Evolutionary conservation across 208 protist genomes (phyloP), one percentile per base, ranked within the genome.

Genomic region (Acanthamoeba culbertsoni): DNA sequence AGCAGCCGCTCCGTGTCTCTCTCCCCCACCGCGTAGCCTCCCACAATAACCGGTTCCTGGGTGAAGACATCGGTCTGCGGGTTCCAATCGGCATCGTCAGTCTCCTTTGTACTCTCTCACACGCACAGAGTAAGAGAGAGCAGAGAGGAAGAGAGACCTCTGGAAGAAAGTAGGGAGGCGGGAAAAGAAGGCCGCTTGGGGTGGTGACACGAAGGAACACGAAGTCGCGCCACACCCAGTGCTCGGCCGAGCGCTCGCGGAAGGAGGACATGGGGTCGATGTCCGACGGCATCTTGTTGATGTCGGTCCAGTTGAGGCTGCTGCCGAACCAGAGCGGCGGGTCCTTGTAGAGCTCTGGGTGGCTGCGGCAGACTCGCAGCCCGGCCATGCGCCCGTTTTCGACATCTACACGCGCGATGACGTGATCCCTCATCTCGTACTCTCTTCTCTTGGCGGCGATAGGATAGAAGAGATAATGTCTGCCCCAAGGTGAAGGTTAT

Each of bases 231-330:
- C 71, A 82, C 71, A 82, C 71, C 71, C 71, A 82, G 45, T 82
- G 71, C 45, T 82, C 42, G 71, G 71, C 42, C 28, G 71, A 82
- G 0, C 71, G 71, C 71, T 82, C 71, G 23, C 71, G 37, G 23
- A 82, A 82, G 42, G 71, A 55, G 8, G 82, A 68, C 82, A 90
- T 90, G 53, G 82, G 82, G 14, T 90, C 82, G 55, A 90, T 90
- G 51, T 90, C 82, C 26, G 82, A 90, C 16, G 55, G 82, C 82
- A 90, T 90, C 51, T 90, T 90, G 53, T 90, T 90, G 82, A 68
- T 90, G 82, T 90, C 82, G 33, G 82, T 90, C 82, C 82, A 90
- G 55, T 90, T 68, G 55, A 90, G 51, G 23, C 65, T 35, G 18
- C 51, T 90, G 48, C 82, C 82, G 37, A 90, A 43, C 82, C 82